phyloP scores from a whole-genome alignment of 768 basidiomycete species.

The Kwoniella heveanensis region DNA sequence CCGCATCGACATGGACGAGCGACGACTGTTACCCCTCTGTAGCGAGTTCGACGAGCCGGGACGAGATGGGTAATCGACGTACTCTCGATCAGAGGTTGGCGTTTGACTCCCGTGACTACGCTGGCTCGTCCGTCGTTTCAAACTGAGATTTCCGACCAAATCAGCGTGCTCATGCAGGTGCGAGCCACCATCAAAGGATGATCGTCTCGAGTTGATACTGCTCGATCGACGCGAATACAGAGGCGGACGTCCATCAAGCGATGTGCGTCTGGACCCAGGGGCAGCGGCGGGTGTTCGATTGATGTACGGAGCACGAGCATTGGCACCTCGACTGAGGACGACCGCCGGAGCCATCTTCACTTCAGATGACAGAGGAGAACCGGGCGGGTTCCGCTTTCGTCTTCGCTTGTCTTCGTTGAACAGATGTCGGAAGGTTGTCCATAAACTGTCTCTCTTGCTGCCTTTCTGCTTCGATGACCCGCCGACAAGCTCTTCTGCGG shows the following conservation, averaged over 20 bases:
- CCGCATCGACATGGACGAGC: constrained; percentile 69
- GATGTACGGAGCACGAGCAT: constrained; percentile 38
- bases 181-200: constrained; percentile 64
- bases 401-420: constrained; percentile 83
- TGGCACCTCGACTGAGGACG: constrained; percentile 38
- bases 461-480: constrained; percentile 32
- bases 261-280: constrained; percentile 37
- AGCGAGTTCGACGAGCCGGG: constrained; percentile 86
- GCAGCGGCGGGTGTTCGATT: constrained; percentile 31
- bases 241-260: constrained; percentile 64
- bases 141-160: constrained; percentile 56
- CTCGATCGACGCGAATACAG: constrained; percentile 83
- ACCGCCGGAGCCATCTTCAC: constrained; percentile 29
- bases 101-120: constrained; percentile 76
- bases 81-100: constrained; percentile 74
- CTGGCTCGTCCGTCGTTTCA: constrained; percentile 60
- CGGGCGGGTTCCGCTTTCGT: constrained; percentile 65
- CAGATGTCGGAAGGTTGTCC: constrained; percentile 85
- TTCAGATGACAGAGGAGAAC: constrained; percentile 9
- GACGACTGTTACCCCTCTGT: constrained; percentile 56
- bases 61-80: constrained; percentile 60
- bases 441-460: constrained; percentile 74
- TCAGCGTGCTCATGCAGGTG: constrained; percentile 61
- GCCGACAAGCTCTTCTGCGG: constrained; percentile 14
- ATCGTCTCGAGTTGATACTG: constrained; percentile 83